A percentile compares a stretch with the other conserved stretches of the same genome.
phyloP scores from a whole-genome alignment of 495 filamentous ascomycete species.

The Podospora pseudoanserina region DNA sequence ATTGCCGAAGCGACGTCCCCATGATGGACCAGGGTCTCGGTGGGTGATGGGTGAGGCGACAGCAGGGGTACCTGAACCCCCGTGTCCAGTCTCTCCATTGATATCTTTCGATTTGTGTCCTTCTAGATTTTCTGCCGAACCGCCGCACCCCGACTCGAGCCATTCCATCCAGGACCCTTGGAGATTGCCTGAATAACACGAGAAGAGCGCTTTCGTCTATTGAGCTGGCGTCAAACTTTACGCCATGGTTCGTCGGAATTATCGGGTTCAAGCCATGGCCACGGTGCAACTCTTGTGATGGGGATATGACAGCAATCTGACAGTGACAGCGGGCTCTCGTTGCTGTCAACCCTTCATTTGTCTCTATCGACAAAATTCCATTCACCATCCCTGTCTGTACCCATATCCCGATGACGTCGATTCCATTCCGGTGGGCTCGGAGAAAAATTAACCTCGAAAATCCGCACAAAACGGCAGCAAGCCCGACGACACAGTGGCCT shows the following conservation, averaged over 20 bases:
- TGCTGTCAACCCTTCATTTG: neutral
- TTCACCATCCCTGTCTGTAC: neutral
- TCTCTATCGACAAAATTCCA: neutral
- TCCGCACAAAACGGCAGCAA: neutral
- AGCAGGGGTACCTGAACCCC: constrained; percentile 1
- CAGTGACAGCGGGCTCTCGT: neutral
- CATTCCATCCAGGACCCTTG: neutral
- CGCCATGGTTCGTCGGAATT: constrained; percentile 14
- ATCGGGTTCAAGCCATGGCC: neutral
- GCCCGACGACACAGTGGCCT: neutral
- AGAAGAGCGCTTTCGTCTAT: neutral
- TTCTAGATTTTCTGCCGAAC: constrained; percentile 14
- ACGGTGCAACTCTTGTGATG: too few species aligned
- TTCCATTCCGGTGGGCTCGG: neutral
- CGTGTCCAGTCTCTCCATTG: neutral
- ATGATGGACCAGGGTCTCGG: neutral
- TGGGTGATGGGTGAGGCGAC: constrained; percentile 12
- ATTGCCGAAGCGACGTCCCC: constrained; percentile 12
- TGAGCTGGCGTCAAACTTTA: neutral
- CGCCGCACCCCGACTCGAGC: constrained; percentile 5
- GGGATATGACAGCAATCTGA: too few species aligned
- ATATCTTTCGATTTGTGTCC: constrained; percentile 6
- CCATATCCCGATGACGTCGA: neutral
- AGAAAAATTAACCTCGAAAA: neutral
- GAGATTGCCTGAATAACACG: constrained; percentile 3